Conservation (phyloP, 352 stramenopile species). For the Pythium sukuiense region DNA sequence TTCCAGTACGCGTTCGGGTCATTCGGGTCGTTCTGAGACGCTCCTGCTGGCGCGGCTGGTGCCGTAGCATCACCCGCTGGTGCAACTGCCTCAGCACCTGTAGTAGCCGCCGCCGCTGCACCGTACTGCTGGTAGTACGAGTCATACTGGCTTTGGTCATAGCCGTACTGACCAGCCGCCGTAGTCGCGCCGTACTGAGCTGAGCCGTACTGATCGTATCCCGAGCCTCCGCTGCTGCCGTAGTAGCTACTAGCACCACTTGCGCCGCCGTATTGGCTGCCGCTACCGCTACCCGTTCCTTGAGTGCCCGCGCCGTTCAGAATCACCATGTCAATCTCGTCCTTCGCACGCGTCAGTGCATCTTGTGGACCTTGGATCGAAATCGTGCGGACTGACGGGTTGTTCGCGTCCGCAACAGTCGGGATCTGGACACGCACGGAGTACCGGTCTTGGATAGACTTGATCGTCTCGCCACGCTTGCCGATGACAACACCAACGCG, state of each 20-base stretch:
- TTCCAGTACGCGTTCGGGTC: conserved; percentile 90
- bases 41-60: conserved; percentile 19
- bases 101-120: conserved; percentile 21
- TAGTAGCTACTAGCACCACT: conserved; percentile 29
- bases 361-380: conserved; percentile 72
- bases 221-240: conserved; percentile 29
- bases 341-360: conserved; percentile 63
- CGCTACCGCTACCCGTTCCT: conserved; percentile 29
- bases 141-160: conserved; percentile 62
- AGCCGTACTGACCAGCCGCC: conserved; percentile 36
- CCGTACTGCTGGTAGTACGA: conserved; percentile 75
- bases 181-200: conserved; percentile 28
- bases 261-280: conserved; percentile 25
- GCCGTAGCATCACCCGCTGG: conserved; percentile 26
- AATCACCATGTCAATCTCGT: conserved; percentile 81
- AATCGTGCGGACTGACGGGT: conserved; percentile 86
- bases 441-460: conserved; percentile 87
- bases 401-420: conserved; percentile 78
- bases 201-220: conserved; percentile 52
- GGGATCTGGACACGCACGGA: conserved; percentile 90
- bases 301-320: conserved; percentile 64
- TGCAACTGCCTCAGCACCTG: conserved; percentile 27
- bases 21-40: conserved; percentile 70
- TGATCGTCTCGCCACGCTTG: conserved; percentile 89
- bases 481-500: conserved; percentile 92